Evolutionary conservation across 2,329 filamentous ascomycete genomes (phyloP).

Genomic region (Penicillium sp.): DNA sequence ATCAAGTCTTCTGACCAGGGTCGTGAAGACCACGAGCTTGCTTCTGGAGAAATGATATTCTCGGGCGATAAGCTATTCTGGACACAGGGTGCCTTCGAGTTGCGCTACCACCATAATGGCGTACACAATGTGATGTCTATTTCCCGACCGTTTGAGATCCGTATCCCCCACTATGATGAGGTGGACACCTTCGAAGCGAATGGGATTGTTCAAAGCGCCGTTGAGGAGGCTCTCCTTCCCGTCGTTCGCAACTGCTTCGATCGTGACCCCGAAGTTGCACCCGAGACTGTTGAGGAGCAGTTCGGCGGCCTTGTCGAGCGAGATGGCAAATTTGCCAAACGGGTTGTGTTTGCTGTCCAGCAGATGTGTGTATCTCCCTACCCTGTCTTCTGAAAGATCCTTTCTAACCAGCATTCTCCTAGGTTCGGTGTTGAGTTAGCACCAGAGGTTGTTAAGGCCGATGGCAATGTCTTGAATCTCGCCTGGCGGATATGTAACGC

Average conservation of each 20-base stretch:
- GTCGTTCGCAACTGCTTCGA: slow-evolving; percentile 92
- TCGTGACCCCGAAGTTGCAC: slow-evolving; percentile 85
- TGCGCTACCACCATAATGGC: slow-evolving; percentile 93
- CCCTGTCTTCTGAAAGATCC: neutral
- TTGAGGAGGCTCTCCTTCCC: slow-evolving; percentile 76
- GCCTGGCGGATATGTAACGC: slow-evolving; percentile 95
- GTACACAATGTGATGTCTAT: slow-evolving; percentile 93
- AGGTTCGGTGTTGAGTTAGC: slow-evolving; percentile 92
- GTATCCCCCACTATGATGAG: slow-evolving; percentile 77
- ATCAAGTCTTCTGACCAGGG: slow-evolving; percentile 48
- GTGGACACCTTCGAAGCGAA: slow-evolving; percentile 63
- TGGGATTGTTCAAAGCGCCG: slow-evolving; percentile 63
- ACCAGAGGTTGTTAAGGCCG: slow-evolving; percentile 84
- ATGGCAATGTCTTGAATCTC: slow-evolving; percentile 85
- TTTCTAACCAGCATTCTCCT: slow-evolving; percentile 9
- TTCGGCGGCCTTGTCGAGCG: slow-evolving; percentile 85
- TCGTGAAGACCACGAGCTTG: slow-evolving; percentile 57
- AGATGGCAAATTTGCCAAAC: slow-evolving; percentile 82
- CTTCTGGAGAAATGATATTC: slow-evolving; percentile 82
- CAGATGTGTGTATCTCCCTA: slow-evolving; percentile 69
- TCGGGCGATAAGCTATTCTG: slow-evolving; percentile 94
- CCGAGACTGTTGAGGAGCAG: slow-evolving; percentile 71
- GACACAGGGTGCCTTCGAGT: slow-evolving; percentile 94
- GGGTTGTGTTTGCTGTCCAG: slow-evolving; percentile 90
- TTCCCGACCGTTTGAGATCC: slow-evolving; percentile 88